Conservation (phyloP, 257 asterid species). For the Rehmannia glutinosa region DNA sequence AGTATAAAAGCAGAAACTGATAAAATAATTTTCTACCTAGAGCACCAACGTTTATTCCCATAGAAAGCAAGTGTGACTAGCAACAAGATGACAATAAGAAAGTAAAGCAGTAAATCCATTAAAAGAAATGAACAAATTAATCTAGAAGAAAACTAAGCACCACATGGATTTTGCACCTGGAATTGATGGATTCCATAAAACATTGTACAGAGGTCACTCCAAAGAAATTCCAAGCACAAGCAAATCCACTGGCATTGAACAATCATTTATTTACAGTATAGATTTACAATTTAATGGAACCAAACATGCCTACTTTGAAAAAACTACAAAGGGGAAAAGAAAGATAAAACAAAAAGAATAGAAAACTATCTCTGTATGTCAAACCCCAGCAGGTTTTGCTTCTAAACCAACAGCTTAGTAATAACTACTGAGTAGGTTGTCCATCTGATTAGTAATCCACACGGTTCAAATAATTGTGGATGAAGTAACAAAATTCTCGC, state of each 20-base stretch:
- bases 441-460: not conserved
- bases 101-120: not conserved
- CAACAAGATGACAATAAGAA: not conserved
- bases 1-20: not conserved
- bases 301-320: too few relatives aligned
- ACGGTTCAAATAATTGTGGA: not conserved
- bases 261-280: not conserved
- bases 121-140: not conserved
- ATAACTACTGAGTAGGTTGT: not conserved
- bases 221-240: conserved; percentile 2
- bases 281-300: not conserved
- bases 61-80: not conserved
- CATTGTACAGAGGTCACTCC: not conserved
- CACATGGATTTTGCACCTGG: not conserved
- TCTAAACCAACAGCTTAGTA: not conserved
- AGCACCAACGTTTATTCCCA: not conserved
- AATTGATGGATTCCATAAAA: not conserved
- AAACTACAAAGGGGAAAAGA: too few relatives aligned
- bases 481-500: not conserved
- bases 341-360: not conserved
- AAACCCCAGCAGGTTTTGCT: too few relatives aligned
- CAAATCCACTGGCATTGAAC: not conserved
- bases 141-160: not conserved
- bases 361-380: too few relatives aligned
- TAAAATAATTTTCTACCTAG: not conserved